Base-by-base conservation (phyloP, 2,329 filamentous ascomycete genomes). In the Dactylella cylindrospora region DNA sequence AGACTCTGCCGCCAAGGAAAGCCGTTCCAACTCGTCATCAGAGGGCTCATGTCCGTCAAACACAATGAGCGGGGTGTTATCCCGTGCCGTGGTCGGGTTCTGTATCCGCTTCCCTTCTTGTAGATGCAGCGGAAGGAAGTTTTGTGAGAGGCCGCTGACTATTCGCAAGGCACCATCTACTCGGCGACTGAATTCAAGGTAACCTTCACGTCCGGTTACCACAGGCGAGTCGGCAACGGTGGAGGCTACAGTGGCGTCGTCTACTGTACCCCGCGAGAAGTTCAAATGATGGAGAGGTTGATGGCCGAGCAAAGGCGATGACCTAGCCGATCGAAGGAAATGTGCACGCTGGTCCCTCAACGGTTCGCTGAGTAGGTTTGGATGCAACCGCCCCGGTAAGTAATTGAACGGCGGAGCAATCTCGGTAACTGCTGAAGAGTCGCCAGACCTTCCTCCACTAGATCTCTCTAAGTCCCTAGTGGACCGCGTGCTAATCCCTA, bases 81-180 rank as follows among this genome's bases (percentile, higher is more conserved):
- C 55, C 15, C 47, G 35, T 6, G 25, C n/a, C n/a, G 41, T 17
- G 17, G 19, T 38, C 12, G 55, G 41, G 10, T 29, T 47, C 13
- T 46, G 47, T 12, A 61, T 28, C 7, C 55, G 33, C 10, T 53
- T 53, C 22, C 55, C 49, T 13, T 61, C 55, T 25, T 61, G 55
- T 19, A 61, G 13, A 9, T 52, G 41, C n/a, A 61, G 33, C 9
- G 55, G 55, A 10, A 61, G 47, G 22, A 61, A 61, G 3, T 47
- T 43, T 25, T 61, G 55, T 13, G 55, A 61, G 9, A 61, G 22
- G 9, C 55, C 47, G 23, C 41, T 39, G 3, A 61, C 55, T 6
- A 61, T 61, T 31, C 53, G 55, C 10, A 61, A 38, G 4, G 55
- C 55, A 29, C 55, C 55, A 19, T 61, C 53, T n/a, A 61, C 55